Conservation (phyloP, 1,284 basidiomycete genomes). For the Cutaneotrichosporon cavernicola region DNA sequence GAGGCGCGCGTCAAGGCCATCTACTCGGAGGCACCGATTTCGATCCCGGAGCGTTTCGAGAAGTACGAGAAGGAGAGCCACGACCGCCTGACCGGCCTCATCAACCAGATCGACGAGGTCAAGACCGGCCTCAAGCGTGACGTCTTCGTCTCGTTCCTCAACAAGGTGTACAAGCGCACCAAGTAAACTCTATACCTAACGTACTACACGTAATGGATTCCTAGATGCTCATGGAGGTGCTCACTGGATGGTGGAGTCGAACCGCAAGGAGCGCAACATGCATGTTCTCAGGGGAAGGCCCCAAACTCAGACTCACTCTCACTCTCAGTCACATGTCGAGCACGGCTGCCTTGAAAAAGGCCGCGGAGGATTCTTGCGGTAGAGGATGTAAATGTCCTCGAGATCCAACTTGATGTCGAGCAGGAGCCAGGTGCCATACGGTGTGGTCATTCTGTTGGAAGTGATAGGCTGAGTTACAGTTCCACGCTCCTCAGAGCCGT, state of each 20-base stretch:
- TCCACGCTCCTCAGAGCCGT: too few relatives aligned
- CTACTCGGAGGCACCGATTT: slow-evolving; percentile 64
- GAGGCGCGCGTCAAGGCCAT: slow-evolving; percentile 73
- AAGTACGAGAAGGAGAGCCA: slow-evolving; percentile 78
- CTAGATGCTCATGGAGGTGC: background rate
- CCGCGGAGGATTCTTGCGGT: too few relatives aligned
- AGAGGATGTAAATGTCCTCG: too few relatives aligned
- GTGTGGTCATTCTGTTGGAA: too few relatives aligned
- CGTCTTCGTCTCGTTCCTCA: slow-evolving; percentile 80
- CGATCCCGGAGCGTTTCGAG: slow-evolving; percentile 67
- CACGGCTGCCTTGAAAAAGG: too few relatives aligned
- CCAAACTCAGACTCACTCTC: background rate
- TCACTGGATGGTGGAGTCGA: background rate
- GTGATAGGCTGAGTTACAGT: too few relatives aligned
- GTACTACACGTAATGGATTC: background rate
- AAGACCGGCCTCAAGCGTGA: slow-evolving; percentile 68
- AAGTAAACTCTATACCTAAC: slow-evolving; percentile 58
- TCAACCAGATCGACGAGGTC: slow-evolving; percentile 67
- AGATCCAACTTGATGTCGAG: too few relatives aligned
- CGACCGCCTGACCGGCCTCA: slow-evolving; percentile 64
- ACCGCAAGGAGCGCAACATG: background rate
- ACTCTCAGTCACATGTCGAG: background rate
- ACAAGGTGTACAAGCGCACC: slow-evolving; percentile 84
- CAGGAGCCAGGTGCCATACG: too few relatives aligned
- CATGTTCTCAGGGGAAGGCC: background rate